Evolutionary conservation across 257 asterid species (phyloP).

Genomic region (Plantago major): DNA sequence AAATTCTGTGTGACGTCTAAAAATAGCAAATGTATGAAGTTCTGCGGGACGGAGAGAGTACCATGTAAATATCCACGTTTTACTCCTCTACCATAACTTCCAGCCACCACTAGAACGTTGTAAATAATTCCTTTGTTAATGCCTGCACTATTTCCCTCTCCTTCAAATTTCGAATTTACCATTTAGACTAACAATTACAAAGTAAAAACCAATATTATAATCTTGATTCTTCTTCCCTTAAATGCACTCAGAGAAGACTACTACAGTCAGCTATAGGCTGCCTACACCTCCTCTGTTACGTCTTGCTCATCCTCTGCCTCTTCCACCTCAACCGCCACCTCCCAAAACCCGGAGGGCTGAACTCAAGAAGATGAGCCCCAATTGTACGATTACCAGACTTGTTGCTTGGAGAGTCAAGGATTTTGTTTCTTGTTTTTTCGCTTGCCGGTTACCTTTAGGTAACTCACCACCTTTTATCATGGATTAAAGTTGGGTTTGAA

Average conservation of each 20-base stretch:
- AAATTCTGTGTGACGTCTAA: too few relatives aligned
- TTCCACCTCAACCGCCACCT: not conserved
- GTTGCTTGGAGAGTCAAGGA: conserved; percentile 47
- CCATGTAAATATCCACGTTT: conserved; percentile 42
- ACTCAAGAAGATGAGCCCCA: conserved; percentile 34
- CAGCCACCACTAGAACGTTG: conserved; percentile 2
- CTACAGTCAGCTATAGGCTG: too few relatives aligned
- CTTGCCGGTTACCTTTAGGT: conserved; percentile 54
- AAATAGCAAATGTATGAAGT: too few relatives aligned
- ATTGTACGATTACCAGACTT: conserved; percentile 34
- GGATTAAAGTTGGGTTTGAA: too few relatives aligned
- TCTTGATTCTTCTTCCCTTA: not conserved
- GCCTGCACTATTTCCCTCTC: conserved; percentile 6
- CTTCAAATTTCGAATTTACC: conserved; percentile 22
- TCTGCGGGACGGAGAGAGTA: too few relatives aligned
- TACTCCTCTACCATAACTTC: conserved; percentile 39
- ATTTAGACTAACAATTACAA: not conserved
- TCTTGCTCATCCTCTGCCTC: not conserved
- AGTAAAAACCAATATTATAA: not conserved
- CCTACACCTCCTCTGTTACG: not conserved
- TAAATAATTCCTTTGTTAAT: conserved; percentile 4
- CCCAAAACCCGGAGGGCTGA: not conserved
- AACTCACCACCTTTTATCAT: not conserved
- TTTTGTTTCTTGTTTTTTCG: conserved; percentile 44
- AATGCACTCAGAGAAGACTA: not conserved